These are phyloP conservation scores for Scytalidium lignicola DNA, from an alignment of 2,329 filamentous ascomycete genomes.

Conservation along the genomic window DNA sequence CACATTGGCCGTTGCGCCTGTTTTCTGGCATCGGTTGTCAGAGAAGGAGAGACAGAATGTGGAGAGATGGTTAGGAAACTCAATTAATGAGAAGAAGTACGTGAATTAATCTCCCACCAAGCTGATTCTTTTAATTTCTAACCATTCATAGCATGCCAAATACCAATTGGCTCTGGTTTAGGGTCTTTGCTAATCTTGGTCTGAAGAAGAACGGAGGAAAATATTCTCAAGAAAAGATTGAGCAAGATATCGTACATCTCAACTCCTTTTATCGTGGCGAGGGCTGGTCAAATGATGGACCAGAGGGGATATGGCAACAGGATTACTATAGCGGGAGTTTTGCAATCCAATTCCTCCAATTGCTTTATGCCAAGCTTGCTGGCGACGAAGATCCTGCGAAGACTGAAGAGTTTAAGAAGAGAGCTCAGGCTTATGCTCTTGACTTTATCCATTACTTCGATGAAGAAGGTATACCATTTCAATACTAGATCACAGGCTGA, in stretches of 20 bases:
- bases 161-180: conserved; percentile 73
- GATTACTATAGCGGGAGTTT: conserved; percentile 82
- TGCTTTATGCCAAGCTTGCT: conserved; percentile 70
- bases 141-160: conserved; percentile 60
- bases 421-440: conserved; percentile 61
- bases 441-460: conserved; percentile 76
- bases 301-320: conserved; percentile 75
- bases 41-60: conserved; percentile 60
- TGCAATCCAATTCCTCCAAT: conserved; percentile 74
- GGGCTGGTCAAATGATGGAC: conserved; percentile 79
- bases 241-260: conserved; percentile 71
- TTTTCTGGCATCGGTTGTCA: conserved; percentile 49
- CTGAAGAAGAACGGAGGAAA: conserved; percentile 68
- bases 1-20: conserved; percentile 60
- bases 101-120: conserved; percentile 10
- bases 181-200: conserved; percentile 77
- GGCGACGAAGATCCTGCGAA: conserved; percentile 60
- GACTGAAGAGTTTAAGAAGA: conserved; percentile 63
- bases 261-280: conserved; percentile 78
- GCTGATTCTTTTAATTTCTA: conserved; percentile 34
- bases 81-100: conserved; percentile 71
- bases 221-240: conserved; percentile 64
- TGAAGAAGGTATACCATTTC: conserved; percentile 45
- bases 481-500: conserved; percentile 1
- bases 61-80: conserved; percentile 66